Evolutionary conservation across 306 rosid species (phyloP), one percentile per base, ranked within the genome.

Genomic region (Alnus rubra): DNA sequence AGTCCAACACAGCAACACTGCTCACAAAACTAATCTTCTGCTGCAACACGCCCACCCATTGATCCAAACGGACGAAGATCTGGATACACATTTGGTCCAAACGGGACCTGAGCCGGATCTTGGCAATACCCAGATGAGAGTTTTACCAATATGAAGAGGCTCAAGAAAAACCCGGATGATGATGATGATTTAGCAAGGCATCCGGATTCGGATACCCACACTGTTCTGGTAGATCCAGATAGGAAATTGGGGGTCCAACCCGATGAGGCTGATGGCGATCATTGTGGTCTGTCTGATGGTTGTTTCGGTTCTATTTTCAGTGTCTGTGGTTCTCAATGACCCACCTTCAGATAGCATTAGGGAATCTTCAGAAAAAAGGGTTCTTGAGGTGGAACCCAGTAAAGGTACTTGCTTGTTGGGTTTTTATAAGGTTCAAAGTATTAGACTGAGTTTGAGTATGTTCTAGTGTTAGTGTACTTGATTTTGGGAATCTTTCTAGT

Each of bases 251-350:
- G 81, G 82, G 52, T 74, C 79, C 74, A 79, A 76, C 37, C 73
- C 85, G 76, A 88, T 92, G 86, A 90, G 83, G 72, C 30, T 86
- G 53, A 80, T 90, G 94, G 96, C 88, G 47, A 74, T 92, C 81
- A 83, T 90, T 65, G 83, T 92, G 14, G 86, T 88, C 69, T 68
- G 85, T 28, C 74, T 90, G 85, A 86, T 94, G 82, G 78, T 94
- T 63, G 69, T 88, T 54, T 94, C 98, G 19, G 97, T 88, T 0
- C 14, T 94, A 77, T 92, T 94, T 82, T 94, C 98, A 0, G 87
- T 89, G 67, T 85, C 92, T 30, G 81, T 89, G 19, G 89, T 94
- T 80, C 88, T 93, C 64, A 88, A 84, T 69, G 97, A 89, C 81
- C 97, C 94, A 2, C 97, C 97, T 18, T 91, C 94, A 0, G 92